Evolutionary conservation across 495 filamentous ascomycete species (phyloP).

Genomic region (Aspergillus egyptiacus): DNA sequence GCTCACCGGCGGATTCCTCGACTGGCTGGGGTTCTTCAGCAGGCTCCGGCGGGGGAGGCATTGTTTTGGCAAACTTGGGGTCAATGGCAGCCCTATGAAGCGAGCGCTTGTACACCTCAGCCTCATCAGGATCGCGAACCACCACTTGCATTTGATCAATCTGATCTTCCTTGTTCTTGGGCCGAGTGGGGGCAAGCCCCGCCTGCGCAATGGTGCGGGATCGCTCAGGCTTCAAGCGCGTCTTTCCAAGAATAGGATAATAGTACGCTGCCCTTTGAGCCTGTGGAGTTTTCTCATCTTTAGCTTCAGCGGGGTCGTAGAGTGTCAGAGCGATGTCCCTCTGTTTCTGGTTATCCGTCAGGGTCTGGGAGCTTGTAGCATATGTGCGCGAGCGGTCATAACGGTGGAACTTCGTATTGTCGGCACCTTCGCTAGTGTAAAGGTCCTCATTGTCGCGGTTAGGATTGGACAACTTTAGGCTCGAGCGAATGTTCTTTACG

Average conservation of each 20-base stretch:
- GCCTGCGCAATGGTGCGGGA: conserved; percentile 45
- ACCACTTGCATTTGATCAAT: conserved; percentile 52
- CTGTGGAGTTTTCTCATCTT: neutral
- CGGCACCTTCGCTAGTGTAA: conserved; percentile 53
- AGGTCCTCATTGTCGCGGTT: conserved; percentile 60
- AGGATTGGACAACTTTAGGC: conserved; percentile 64
- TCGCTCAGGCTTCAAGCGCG: conserved; percentile 53
- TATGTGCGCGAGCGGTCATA: conserved; percentile 78
- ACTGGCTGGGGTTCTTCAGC: conserved; percentile 14
- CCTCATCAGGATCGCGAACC: conserved; percentile 48
- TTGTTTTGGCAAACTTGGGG: conserved; percentile 36
- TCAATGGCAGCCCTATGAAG: conserved; percentile 40
- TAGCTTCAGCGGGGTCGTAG: conserved; percentile 52
- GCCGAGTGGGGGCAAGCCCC: conserved; percentile 34
- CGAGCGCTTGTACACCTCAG: conserved; percentile 45
- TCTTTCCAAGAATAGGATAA: conserved; percentile 76
- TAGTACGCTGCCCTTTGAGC: conserved; percentile 76
- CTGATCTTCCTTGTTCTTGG: conserved; percentile 37
- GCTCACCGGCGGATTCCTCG: conserved; percentile 5
- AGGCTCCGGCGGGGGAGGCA: conserved; percentile 34
- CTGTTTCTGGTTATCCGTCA: conserved; percentile 48
- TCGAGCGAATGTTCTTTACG: conserved; percentile 59
- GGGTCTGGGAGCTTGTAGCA: conserved; percentile 66
- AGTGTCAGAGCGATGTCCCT: conserved; percentile 56
- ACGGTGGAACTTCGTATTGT: conserved; percentile 51